Conservation (phyloP, 148 eudicot genomes). For the Heliosperma pusillum region DNA sequence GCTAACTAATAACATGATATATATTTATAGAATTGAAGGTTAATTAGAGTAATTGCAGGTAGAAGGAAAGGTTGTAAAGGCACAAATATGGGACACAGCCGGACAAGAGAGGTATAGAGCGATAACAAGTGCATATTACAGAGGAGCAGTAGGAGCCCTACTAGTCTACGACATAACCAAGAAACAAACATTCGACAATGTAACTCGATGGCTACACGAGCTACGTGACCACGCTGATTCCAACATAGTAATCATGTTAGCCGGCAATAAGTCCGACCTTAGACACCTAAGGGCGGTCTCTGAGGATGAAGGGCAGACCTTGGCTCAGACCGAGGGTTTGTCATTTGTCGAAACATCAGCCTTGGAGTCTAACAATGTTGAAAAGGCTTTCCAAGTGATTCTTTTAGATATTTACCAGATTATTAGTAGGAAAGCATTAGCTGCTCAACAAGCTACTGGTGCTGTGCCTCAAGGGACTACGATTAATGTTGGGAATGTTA, state of each 20-base stretch:
- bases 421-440: slow-evolving; percentile 61
- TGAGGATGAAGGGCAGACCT: slow-evolving; percentile 37
- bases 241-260: slow-evolving; percentile 76
- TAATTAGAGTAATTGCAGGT: slow-evolving; percentile 34
- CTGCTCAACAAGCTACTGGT: slow-evolving; percentile 56
- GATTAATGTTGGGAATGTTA: slow-evolving; percentile 38
- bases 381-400: slow-evolving; percentile 63
- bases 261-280: slow-evolving; percentile 68
- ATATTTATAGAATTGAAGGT: not conserved
- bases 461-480: slow-evolving; percentile 55
- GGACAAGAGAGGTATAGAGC: slow-evolving; percentile 87
- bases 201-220: slow-evolving; percentile 65
- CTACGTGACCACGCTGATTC: slow-evolving; percentile 69
- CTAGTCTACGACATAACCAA: slow-evolving; percentile 51
- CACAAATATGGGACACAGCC: slow-evolving; percentile 46
- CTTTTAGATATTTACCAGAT: slow-evolving; percentile 59
- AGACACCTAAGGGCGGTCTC: slow-evolving; percentile 53
- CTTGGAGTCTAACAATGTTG: slow-evolving; percentile 61
- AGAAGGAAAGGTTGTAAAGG: slow-evolving; percentile 79
- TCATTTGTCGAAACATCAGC: slow-evolving; percentile 73
- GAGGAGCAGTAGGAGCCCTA: slow-evolving; percentile 67
- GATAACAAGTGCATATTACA: slow-evolving; percentile 76
- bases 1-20: too few relatives aligned
- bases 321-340: slow-evolving; percentile 62
- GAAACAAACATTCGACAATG: slow-evolving; percentile 61